Conservation (phyloP, 73 alveolate species). For the Paramecium sexaurelia region DNA sequence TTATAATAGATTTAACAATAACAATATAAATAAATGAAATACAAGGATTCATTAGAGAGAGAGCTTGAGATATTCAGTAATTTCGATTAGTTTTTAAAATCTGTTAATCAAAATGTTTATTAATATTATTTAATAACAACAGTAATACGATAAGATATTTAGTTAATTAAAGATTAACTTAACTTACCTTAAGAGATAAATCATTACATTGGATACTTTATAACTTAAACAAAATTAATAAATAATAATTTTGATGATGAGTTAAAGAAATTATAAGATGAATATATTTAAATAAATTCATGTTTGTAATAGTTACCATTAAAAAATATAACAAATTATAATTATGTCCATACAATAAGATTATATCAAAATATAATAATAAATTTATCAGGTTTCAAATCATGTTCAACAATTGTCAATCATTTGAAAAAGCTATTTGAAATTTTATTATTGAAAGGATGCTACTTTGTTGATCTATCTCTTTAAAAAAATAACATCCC, state of each 20-base stretch:
- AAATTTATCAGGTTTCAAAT: background rate
- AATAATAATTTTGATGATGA: background rate
- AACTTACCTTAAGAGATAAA: background rate
- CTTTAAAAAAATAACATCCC: background rate
- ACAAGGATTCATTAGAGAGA: conserved; percentile 12
- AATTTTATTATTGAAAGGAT: background rate
- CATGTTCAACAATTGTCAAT: background rate
- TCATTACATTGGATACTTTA: background rate
- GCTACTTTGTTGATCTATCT: background rate
- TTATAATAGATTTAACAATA: background rate
- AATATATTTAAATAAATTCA: background rate
- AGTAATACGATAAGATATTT: background rate
- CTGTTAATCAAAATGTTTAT: background rate
- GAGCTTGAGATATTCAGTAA: background rate
- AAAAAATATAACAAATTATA: background rate
- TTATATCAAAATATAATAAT: background rate
- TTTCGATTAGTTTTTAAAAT: background rate
- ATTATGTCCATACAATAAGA: background rate
- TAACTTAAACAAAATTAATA: background rate
- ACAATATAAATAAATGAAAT: background rate
- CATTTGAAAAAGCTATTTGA: background rate
- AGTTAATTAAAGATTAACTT: background rate
- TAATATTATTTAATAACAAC: background rate
- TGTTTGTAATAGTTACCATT: background rate
- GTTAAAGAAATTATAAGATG: background rate